Evolutionary conservation across 495 filamentous ascomycete genomes (phyloP).

Genomic region (Lindgomyces ingoldianus): DNA sequence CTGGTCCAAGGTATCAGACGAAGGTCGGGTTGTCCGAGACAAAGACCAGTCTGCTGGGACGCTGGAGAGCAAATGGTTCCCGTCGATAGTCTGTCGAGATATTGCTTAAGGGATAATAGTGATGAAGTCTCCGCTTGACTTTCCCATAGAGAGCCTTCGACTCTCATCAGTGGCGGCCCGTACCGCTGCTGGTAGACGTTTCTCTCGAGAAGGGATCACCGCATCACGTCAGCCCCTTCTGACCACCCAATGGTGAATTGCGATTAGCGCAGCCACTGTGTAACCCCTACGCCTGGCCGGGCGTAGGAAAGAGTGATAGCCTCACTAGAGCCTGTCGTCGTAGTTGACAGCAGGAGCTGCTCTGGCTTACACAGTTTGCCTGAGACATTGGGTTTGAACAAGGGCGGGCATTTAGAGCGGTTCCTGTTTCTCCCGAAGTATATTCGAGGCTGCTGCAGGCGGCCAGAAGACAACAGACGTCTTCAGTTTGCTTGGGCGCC

Average conservation of each 20-base stretch:
- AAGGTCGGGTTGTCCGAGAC: constrained; percentile 24
- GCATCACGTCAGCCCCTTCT: constrained; percentile 23
- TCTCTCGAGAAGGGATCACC: constrained; percentile 15
- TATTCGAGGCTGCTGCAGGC: constrained; percentile 33
- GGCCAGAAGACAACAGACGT: constrained; percentile 20
- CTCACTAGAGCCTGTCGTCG: not conserved
- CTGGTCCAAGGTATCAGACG: constrained; percentile 3
- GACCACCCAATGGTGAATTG: not conserved
- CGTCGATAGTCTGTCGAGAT: not conserved
- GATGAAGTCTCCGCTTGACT: not conserved
- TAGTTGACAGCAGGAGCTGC: constrained; percentile 2
- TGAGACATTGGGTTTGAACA: constrained; percentile 19
- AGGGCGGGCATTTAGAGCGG: constrained; percentile 13
- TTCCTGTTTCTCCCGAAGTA: constrained; percentile 30
- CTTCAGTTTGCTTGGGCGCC: constrained; percentile 29
- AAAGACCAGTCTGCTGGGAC: constrained; percentile 17
- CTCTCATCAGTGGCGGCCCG: constrained; percentile 24
- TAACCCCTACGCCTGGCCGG: not conserved
- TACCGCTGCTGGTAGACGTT: constrained; percentile 35
- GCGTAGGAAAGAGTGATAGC: no score
- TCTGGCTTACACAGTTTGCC: constrained; percentile 3
- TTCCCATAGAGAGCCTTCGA: not conserved
- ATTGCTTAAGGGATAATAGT: not conserved
- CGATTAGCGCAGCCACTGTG: not conserved
- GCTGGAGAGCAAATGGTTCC: not conserved